Evolutionary conservation across 371 early-diverging fungal species (phyloP), one percentile per base, ranked within the genome.

Genomic region (Smittium culicis): DNA sequence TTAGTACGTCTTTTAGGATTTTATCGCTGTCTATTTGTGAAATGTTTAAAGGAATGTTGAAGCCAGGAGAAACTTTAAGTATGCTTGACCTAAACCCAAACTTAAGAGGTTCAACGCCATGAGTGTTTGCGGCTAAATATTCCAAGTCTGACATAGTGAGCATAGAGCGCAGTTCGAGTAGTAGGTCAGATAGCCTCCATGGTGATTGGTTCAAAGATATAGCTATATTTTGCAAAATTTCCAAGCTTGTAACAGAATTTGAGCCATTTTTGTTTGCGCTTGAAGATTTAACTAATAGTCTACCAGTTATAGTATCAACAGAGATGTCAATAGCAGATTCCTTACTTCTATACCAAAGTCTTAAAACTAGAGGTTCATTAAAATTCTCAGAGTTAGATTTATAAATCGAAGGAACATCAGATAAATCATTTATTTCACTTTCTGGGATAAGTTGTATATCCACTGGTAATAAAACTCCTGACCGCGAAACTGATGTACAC

Each of bases 241-340:
- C 61, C 57, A 29, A 45, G 28, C 35, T 34, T n/a, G 54, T 64
- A 24, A 35, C 35, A 2, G 65, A 64, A 24, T 64, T 32, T n/a
- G 65, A 34, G 1, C 35, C 16, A 20, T 5, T 57, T 0, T 72
- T 68, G 17, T 67, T 70, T 0, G 55, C 73, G 30, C 70, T 69
- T 20, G 76, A 75, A 0, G 76, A 72, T 0, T 74, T 70, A 31
- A 75, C 77, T 27, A 65, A 69, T 35, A 76, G 31, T 0, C 77
- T 68, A 0, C 77, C 77, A 0, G 77, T 75, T 28, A 55, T 69
- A 0, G 65, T 65, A 28, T 76, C 77, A 3, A 76, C 76, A 0
- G 71, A 66, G n/a, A 76, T 72, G 34, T 76, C 77, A 17, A 76
- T 71, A 0, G 77, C 77, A 8, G 75, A 74, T 45, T 76, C 77